These are phyloP conservation scores for Parachaetomium inaequale DNA, from an alignment of 495 filamentous ascomycete genomes.

Conservation along the genomic window DNA sequence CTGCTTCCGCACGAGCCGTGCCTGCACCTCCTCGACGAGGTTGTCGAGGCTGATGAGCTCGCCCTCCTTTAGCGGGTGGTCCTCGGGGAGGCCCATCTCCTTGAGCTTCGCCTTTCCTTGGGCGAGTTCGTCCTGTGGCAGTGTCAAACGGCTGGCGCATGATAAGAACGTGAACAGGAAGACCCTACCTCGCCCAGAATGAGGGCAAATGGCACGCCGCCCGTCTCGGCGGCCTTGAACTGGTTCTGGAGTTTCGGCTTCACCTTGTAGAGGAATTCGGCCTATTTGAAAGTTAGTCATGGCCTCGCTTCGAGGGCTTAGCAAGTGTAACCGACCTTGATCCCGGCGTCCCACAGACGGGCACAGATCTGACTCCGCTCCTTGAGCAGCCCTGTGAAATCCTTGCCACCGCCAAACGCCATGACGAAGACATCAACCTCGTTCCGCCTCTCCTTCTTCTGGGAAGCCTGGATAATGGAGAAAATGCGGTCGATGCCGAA, in stretches of 20 bases:
- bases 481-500: constrained; percentile 96
- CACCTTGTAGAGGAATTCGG: constrained; percentile 75
- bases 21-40: constrained; percentile 58
- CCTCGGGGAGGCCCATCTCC: constrained; percentile 73
- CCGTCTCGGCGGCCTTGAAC: constrained; percentile 70
- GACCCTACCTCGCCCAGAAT: constrained; percentile 63
- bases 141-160: neutral
- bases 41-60: constrained; percentile 61
- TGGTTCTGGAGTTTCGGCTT: constrained; percentile 77
- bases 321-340: constrained; percentile 53
- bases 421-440: constrained; percentile 89
- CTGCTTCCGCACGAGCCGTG: constrained; percentile 37
- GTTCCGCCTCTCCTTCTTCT: constrained; percentile 55
- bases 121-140: constrained; percentile 64
- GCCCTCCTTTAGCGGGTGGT: constrained; percentile 83
- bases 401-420: constrained; percentile 85
- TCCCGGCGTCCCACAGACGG: constrained; percentile 71
- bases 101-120: constrained; percentile 77
- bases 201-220: constrained; percentile 65
- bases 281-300: constrained; percentile 29
- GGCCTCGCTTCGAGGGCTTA: neutral
- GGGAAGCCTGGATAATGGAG: constrained; percentile 77
- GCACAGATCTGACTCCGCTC: constrained; percentile 76
- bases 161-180: neutral
- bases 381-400: constrained; percentile 72